Evolutionary conservation across 257 asterid genomes (phyloP).

Genomic region (Solanum chiquidenum): DNA sequence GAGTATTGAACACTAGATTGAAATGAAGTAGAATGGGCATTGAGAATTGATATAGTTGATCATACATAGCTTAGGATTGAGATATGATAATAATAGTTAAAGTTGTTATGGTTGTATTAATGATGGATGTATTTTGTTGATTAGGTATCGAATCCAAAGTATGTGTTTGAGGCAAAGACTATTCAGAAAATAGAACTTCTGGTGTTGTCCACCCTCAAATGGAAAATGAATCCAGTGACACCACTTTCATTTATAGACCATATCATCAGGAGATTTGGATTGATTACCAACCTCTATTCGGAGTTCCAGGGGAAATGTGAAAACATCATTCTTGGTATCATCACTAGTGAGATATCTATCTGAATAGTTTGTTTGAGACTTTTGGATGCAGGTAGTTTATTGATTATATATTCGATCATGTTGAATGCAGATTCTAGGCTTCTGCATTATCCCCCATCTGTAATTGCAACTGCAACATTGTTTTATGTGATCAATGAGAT

Average conservation of each 20-base stretch:
- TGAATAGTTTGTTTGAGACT: neutral
- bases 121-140: neutral
- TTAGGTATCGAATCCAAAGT: neutral
- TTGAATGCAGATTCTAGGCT: conserved; percentile 2
- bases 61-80: neutral
- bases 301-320: conserved; percentile 51
- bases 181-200: neutral
- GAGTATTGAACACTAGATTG: neutral
- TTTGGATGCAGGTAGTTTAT: neutral
- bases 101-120: neutral
- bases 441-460: conserved; percentile 24
- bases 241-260: conserved; percentile 77
- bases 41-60: neutral
- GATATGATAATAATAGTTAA: neutral
- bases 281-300: conserved; percentile 31
- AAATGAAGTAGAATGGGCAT: neutral
- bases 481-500: conserved; percentile 26
- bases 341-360: conserved; percentile 42
- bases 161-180: neutral
- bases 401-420: neutral
- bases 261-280: conserved; percentile 55
- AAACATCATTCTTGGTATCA: conserved; percentile 36
- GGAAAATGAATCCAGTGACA: conserved; percentile 84
- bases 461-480: conserved; percentile 47
- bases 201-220: conserved; percentile 2